Conservation (phyloP, 345 rosid genomes). For the Gossypium turneri region DNA sequence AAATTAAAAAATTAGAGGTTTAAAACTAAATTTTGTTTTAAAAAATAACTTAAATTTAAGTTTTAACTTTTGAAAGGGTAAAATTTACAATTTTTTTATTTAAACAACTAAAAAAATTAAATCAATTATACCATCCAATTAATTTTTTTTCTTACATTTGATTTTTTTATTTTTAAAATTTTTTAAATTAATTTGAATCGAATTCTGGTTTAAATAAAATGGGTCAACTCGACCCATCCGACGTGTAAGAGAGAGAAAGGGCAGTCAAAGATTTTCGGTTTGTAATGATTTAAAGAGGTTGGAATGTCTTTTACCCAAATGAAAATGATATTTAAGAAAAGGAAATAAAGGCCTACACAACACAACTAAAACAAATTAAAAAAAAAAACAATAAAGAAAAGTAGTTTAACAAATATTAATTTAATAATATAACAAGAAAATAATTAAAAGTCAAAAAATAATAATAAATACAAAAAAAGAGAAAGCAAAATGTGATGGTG, state of each 20-base stretch:
- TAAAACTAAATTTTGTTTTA: too few relatives aligned
- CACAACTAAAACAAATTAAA: too few relatives aligned
- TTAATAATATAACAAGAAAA: neutral
- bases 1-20: too few relatives aligned
- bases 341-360: constrained; percentile 17
- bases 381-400: constrained; percentile 27
- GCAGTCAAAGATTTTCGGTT: constrained; percentile 18
- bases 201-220: too few relatives aligned
- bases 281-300: constrained; percentile 34
- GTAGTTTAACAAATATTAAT: neutral
- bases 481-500: constrained; percentile 30
- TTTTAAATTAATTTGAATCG: too few relatives aligned
- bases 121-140: too few relatives aligned
- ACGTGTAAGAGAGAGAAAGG: neutral
- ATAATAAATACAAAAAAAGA: neutral
- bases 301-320: constrained; percentile 28
- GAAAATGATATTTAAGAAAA: constrained; percentile 50
- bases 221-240: neutral
- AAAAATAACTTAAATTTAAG: too few relatives aligned
- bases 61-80: too few relatives aligned
- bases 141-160: too few relatives aligned
- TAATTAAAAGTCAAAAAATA: neutral
- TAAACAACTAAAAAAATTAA: too few relatives aligned
- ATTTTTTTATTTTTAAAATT: too few relatives aligned
- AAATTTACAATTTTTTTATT: too few relatives aligned